A percentile compares a stretch with the other conserved stretches of the same genome.
Conservation (phyloP, 371 early-diverging fungal species). For the Coemansia sp. region DNA sequence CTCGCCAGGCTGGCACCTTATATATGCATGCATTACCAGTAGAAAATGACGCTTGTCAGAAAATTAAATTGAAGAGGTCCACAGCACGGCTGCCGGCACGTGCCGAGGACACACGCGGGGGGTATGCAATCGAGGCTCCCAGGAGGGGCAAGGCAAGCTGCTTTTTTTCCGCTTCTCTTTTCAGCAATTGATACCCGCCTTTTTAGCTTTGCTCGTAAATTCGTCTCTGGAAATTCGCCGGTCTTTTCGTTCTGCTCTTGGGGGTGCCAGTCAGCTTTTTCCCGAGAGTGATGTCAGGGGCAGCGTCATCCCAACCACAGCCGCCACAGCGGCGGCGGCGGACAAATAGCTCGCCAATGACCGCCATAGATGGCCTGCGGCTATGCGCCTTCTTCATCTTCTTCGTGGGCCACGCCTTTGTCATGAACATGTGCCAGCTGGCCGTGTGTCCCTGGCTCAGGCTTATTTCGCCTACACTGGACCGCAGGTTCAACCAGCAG, state of each 20-base stretch:
- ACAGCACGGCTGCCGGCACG: too few relatives aligned
- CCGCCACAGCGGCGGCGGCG: slow-evolving; percentile 16
- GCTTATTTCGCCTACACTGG: slow-evolving; percentile 28
- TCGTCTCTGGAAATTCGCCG: neutral
- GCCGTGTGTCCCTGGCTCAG: slow-evolving; percentile 42
- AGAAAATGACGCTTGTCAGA: too few relatives aligned
- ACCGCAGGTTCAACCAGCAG: slow-evolving; percentile 52
- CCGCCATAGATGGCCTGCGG: slow-evolving; percentile 21
- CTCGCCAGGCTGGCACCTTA: too few relatives aligned
- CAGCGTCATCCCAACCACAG: neutral
- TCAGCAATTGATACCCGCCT: too few relatives aligned
- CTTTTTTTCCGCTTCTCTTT: too few relatives aligned
- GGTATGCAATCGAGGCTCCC: too few relatives aligned
- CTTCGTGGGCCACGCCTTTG: slow-evolving; percentile 44
- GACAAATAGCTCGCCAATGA: slow-evolving; percentile 46
- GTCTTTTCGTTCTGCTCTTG: neutral
- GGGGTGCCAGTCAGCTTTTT: too few relatives aligned
- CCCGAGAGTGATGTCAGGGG: neutral
- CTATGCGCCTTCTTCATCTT: slow-evolving; percentile 31
- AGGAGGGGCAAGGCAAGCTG: too few relatives aligned
- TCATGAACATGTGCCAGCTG: slow-evolving; percentile 54
- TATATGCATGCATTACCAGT: too few relatives aligned
- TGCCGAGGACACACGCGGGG: too few relatives aligned
- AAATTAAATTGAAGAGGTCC: too few relatives aligned
- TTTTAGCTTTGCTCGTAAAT: too few relatives aligned